Percentiles rank a stretch among this genome's conserved stretches.
phyloP scores from a whole-genome alignment of 495 filamentous ascomycete genomes.

The Xylaria bambusicola region DNA sequence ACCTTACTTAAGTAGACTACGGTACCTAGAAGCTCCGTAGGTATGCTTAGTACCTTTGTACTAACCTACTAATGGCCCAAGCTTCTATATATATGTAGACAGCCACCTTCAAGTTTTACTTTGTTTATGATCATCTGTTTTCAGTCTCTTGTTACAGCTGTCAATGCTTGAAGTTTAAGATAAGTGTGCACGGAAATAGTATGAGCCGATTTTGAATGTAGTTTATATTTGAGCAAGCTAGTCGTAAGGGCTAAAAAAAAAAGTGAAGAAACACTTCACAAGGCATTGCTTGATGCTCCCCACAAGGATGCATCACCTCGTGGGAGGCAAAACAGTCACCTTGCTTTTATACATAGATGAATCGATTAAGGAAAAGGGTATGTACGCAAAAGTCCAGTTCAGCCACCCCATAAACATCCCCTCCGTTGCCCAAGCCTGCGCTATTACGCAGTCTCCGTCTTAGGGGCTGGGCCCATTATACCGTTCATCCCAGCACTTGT shows the following conservation, averaged over 20 bases:
- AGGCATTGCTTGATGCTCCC: neutral
- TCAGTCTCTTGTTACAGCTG: no score
- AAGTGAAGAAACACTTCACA: neutral
- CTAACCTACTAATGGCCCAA: no score
- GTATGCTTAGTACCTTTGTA: no score
- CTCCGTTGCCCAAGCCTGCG: neutral
- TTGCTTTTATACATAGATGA: constrained; percentile 18
- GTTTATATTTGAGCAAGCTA: neutral
- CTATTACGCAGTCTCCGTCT: constrained; percentile 36
- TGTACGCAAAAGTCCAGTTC: constrained; percentile 11
- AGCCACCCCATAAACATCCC: neutral
- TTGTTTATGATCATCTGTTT: no score
- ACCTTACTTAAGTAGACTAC: no score
- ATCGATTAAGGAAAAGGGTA: constrained; percentile 15
- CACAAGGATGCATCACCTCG: neutral
- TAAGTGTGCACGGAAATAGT: no score
- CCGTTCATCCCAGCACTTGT: constrained; percentile 47
- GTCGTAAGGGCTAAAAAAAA: neutral
- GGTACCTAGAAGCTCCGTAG: no score
- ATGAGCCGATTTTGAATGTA: neutral
- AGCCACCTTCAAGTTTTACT: no score
- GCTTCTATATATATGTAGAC: no score
- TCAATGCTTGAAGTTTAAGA: no score
- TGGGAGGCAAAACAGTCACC: neutral
- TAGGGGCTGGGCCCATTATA: constrained; percentile 44